phyloP scores from a whole-genome alignment of 495 filamentous ascomycete genomes.

The Penicillium fimorum region DNA sequence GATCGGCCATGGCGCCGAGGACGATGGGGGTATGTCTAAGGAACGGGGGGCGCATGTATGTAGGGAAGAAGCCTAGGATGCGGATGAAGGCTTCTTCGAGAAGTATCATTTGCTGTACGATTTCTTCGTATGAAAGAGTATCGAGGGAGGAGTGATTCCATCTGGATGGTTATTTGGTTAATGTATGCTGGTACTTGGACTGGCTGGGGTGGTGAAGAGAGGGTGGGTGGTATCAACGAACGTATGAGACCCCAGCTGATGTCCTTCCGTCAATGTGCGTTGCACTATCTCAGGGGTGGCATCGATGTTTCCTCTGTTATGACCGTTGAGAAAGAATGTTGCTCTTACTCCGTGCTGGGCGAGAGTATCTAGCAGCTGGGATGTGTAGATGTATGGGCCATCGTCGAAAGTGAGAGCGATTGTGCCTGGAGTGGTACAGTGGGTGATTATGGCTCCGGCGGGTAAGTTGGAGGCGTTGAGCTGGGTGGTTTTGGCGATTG shows the following conservation, averaged over 20 bases:
- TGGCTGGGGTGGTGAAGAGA: neutral
- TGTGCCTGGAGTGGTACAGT: slow-evolving; percentile 55
- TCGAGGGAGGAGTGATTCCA: slow-evolving; percentile 63
- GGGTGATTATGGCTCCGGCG: slow-evolving; percentile 57
- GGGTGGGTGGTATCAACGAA: slow-evolving; percentile 35
- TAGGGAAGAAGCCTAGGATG: slow-evolving; percentile 69
- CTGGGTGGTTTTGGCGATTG: neutral
- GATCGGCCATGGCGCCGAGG: slow-evolving; percentile 28
- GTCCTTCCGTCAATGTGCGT: slow-evolving; percentile 60
- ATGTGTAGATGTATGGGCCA: slow-evolving; percentile 66
- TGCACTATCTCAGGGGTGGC: slow-evolving; percentile 53
- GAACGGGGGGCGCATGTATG: slow-evolving; percentile 62
- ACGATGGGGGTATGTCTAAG: slow-evolving; percentile 33
- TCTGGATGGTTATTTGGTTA: slow-evolving; percentile 16
- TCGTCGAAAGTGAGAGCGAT: slow-evolving; percentile 79
- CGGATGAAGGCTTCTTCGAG: slow-evolving; percentile 68
- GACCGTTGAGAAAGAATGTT: slow-evolving; percentile 74
- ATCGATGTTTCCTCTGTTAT: slow-evolving; percentile 58
- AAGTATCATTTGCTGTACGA: slow-evolving; percentile 63
- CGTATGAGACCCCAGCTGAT: slow-evolving; percentile 76
- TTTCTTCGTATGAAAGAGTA: slow-evolving; percentile 47
- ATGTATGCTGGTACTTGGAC: neutral
- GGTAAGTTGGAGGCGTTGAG: slow-evolving; percentile 28
- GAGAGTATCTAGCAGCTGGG: slow-evolving; percentile 61
- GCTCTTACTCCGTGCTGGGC: slow-evolving; percentile 57